A percentile compares a stretch with the other conserved stretches of the same genome.
phyloP scores from a whole-genome alignment of 768 basidiomycete genomes.

The Boletus tylopilopsis region DNA sequence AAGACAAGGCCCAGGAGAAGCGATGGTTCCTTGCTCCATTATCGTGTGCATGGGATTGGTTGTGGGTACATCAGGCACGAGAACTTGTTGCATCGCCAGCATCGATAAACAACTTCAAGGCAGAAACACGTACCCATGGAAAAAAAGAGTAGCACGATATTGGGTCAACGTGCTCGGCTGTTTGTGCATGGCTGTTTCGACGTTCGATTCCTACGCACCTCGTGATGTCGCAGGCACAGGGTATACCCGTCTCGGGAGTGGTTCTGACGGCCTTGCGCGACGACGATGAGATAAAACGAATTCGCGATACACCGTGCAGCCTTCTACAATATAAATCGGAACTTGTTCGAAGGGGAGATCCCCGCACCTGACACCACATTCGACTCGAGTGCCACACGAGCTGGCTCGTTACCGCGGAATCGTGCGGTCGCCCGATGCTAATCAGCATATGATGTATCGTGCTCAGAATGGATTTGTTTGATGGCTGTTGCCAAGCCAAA shows the following conservation, averaged over 20 bases:
- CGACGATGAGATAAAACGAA: constrained; percentile 56
- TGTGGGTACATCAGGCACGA: constrained; percentile 50
- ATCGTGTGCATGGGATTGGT: constrained; percentile 50
- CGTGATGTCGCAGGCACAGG: constrained; percentile 35
- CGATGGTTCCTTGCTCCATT: constrained; percentile 45
- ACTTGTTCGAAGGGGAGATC: constrained; percentile 78
- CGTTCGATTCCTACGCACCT: not conserved
- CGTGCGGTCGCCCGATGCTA: constrained; percentile 71
- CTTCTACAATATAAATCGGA: constrained; percentile 56
- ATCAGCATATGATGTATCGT: constrained; percentile 53
- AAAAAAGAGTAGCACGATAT: constrained; percentile 43
- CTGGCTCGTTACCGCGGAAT: constrained; percentile 49
- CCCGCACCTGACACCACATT: constrained; percentile 41
- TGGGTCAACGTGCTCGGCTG: no score
- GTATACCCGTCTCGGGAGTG: constrained; percentile 50
- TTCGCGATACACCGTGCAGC: no score
- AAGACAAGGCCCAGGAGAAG: constrained; percentile 48
- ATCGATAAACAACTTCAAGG: no score
- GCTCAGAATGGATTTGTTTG: constrained; percentile 32
- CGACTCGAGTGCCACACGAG: not conserved
- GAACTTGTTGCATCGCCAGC: constrained; percentile 34
- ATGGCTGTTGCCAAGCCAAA: constrained; percentile 23
- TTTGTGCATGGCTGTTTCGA: no score
- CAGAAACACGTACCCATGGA: constrained; percentile 30
- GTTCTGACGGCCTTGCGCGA: constrained; percentile 57